These are phyloP conservation scores for Dactylonectria estremocensis DNA, from an alignment of 2,329 filamentous ascomycete species.

Conservation along the genomic window DNA sequence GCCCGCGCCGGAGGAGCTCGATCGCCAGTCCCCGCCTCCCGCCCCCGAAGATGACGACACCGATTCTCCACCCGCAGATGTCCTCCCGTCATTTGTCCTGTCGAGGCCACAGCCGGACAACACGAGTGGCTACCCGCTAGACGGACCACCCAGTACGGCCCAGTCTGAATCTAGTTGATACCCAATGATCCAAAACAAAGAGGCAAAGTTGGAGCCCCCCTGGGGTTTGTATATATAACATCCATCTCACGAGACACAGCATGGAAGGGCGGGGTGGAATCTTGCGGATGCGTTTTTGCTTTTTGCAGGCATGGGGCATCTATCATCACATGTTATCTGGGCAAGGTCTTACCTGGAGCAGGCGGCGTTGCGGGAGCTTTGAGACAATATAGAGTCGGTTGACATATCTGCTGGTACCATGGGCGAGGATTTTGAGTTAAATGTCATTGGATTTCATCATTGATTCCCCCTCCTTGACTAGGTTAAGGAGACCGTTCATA, in stretches of 20 bases:
- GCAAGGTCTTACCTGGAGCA: background rate
- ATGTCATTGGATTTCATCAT: conserved; percentile 25
- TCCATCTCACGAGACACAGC: conserved; percentile 18
- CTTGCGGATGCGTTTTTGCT: conserved; percentile 14
- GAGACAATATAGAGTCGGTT: conserved; percentile 21
- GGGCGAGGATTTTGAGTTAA: conserved; percentile 12
- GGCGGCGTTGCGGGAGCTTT: conserved; percentile 19
- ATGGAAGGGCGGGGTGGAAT: conserved; percentile 21
- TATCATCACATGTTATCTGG: conserved; percentile 8
- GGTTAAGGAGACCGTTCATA: background rate
- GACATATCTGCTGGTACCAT: conserved; percentile 12
- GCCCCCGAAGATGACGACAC: conserved; percentile 21
- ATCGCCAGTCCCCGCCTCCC: conserved; percentile 22
- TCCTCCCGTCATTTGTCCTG: conserved; percentile 3
- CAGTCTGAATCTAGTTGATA: conserved; percentile 39
- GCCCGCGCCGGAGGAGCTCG: conserved; percentile 33
- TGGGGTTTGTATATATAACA: conserved; percentile 24
- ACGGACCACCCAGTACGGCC: conserved; percentile 66
- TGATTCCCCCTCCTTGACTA: background rate
- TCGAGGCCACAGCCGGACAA: conserved; percentile 28
- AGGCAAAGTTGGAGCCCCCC: background rate
- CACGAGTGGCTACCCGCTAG: conserved; percentile 66
- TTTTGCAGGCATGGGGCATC: conserved; percentile 5
- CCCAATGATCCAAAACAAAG: background rate
- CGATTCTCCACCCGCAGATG: conserved; percentile 2